Base-by-base conservation (phyloP, 2,329 filamentous ascomycete species). In the Botrytis cinerea region DNA sequence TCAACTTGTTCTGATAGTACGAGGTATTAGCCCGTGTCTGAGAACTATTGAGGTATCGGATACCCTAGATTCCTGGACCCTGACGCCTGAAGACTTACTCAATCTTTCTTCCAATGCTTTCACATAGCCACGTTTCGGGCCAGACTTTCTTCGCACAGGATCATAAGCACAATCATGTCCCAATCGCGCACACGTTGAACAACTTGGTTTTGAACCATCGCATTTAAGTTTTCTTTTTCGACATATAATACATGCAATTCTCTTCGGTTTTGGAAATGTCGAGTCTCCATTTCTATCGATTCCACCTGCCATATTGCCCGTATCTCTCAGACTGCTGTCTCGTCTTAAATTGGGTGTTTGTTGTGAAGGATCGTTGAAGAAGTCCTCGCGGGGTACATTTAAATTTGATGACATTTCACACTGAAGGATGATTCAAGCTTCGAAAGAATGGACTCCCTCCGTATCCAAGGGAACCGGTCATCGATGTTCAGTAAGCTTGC, bases 211-310 rank as follows among this genome's bases (percentile, higher is more conserved):
- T 62, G 84, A 84, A 32, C 90, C 90, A 81, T 93, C 90, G 79
- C 90, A 92, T 81, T 87, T 87, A 84, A 98, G 86, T 84, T 98
- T 98, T 81, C 95, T 89, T 83, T 95, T 96, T 79, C 95, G 88
- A 81, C 96, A 99, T 75, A 98, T 91, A 80, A 97, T 93, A 82
- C 96, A 99, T 54, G 96, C 96, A 79, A 98, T 92, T 78, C 95
- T 90, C 86, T 98, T 98, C n/a, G 91, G 91, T 79, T 93, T 93
- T 68, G 92, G 91, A 35, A 93, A 86, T 78, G 82, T 86, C 76
- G 90, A 90, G 77, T 66, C 51, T 35, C 87, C 87, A 60, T 75
- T 82, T 74, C 85, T 84, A 74, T 84, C 84, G 73, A 81, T 79
- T 71, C 81, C 78, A 72, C 81, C 80, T 66, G 83, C 78, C 77